phyloP scores from a whole-genome alignment of 495 filamentous ascomycete genomes.

The Thermochaetoides thermophila region DNA sequence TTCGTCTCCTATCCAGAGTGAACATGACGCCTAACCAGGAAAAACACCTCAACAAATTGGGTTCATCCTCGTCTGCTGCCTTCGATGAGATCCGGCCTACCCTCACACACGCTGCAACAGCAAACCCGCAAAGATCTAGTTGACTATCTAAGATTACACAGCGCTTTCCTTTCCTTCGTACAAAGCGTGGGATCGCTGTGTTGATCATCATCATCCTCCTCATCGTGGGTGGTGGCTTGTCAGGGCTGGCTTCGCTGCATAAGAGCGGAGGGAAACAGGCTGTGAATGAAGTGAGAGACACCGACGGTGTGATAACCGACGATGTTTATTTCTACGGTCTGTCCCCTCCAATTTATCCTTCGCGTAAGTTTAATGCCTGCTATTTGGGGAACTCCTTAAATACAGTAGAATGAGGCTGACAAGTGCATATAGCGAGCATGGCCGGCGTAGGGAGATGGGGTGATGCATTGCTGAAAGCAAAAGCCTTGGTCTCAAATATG shows the following conservation, averaged over 20 bases:
- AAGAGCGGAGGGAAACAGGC: constrained; percentile 5
- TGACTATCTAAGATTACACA: constrained; percentile 21
- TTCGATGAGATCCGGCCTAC: not conserved
- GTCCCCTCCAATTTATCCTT: constrained; percentile 43
- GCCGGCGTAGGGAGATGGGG: constrained; percentile 30
- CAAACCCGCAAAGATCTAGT: constrained; percentile 8
- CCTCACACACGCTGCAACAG: not conserved
- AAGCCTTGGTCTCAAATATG: constrained; percentile 38
- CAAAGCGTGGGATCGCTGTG: constrained; percentile 22
- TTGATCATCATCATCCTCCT: constrained; percentile 20
- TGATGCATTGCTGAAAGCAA: constrained; percentile 36
- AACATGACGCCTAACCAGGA: too few relatives aligned
- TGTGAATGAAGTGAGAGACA: constrained; percentile 1
- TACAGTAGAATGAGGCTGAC: not conserved
- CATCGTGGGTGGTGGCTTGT: constrained; percentile 22
- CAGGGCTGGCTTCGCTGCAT: constrained; percentile 20
- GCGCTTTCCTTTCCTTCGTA: constrained; percentile 26
- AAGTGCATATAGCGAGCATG: constrained; percentile 35
- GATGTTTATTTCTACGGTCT: constrained; percentile 41
- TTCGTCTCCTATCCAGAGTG: too few relatives aligned
- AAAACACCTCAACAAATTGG: too few relatives aligned
- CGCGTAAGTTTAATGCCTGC: constrained; percentile 27
- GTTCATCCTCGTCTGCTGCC: too few relatives aligned
- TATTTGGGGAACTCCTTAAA: not conserved
- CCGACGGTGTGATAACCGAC: constrained; percentile 21